Evolutionary conservation across 305 asterid genomes (phyloP).

Genomic region (Fraxinus velutina): DNA sequence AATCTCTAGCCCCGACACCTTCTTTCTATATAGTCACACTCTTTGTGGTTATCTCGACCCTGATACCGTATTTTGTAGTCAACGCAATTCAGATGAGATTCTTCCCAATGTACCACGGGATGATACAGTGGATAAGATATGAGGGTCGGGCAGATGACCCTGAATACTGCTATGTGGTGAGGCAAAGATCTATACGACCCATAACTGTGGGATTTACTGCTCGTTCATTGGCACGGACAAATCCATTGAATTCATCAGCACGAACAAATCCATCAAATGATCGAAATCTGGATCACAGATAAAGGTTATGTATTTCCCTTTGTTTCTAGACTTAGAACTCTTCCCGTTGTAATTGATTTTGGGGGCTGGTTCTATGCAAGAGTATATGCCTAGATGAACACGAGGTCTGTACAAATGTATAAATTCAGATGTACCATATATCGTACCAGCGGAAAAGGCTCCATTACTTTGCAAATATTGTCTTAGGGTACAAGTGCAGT

Average conservation of each 20-base stretch:
- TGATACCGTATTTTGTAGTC: slow-evolving; percentile 63
- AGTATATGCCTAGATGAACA: slow-evolving; percentile 18
- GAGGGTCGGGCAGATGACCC: slow-evolving; percentile 77
- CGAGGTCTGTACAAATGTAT: slow-evolving; percentile 27
- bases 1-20: slow-evolving; percentile 68
- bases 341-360: slow-evolving; percentile 21
- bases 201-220: slow-evolving; percentile 89
- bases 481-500: slow-evolving; percentile 3
- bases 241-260: slow-evolving; percentile 61
- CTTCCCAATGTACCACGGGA: slow-evolving; percentile 91
- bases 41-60: slow-evolving; percentile 57
- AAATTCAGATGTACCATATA: not conserved
- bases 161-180: slow-evolving; percentile 59
- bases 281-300: slow-evolving; percentile 16
- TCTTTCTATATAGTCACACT: slow-evolving; percentile 52
- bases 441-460: slow-evolving; percentile 5
- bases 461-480: slow-evolving; percentile 38
- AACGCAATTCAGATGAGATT: slow-evolving; percentile 64
- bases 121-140: slow-evolving; percentile 85
- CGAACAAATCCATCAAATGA: slow-evolving; percentile 56
- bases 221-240: slow-evolving; percentile 69
- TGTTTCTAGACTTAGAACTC: slow-evolving; percentile 7
- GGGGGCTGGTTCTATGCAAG: slow-evolving; percentile 15
- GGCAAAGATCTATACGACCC: slow-evolving; percentile 67
- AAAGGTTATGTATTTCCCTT: not conserved